Conservation (phyloP, 2,329 filamentous ascomycete species). For the Exophiala sideris region DNA sequence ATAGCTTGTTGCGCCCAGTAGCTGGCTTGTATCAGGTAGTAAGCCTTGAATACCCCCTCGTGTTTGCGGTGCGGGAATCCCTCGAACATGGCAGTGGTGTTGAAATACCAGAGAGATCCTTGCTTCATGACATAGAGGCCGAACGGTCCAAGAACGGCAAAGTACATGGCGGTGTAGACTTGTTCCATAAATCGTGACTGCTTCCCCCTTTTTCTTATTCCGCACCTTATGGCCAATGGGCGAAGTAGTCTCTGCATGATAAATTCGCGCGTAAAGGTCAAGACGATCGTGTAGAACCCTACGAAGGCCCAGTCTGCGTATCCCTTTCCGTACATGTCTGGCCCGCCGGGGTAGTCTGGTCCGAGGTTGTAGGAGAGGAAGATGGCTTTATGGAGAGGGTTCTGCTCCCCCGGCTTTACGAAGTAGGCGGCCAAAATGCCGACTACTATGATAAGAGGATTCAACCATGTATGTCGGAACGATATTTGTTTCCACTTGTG, state of each 20-base stretch:
- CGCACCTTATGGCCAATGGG: conserved; percentile 64
- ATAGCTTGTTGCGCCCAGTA: conserved; percentile 90
- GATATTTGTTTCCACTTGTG: conserved; percentile 41
- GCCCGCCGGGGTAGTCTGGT: conserved; percentile 40
- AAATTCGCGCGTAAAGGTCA: conserved; percentile 86
- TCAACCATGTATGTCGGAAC: conserved; percentile 52
- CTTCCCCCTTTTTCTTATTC: conserved; percentile 66
- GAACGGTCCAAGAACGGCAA: conserved; percentile 69
- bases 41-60: conserved; percentile 76
- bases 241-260: conserved; percentile 81
- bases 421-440: conserved; percentile 64
- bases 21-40: conserved; percentile 82
- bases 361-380: conserved; percentile 79
- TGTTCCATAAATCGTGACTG: conserved; percentile 89
- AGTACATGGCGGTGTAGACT: conserved; percentile 84
- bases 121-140: conserved; percentile 81
- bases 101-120: conserved; percentile 74
- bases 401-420: conserved; percentile 67
- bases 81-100: conserved; percentile 79
- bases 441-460: conserved; percentile 64
- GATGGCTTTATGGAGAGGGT: conserved; percentile 71
- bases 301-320: conserved; percentile 75
- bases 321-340: conserved; percentile 75
- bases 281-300: conserved; percentile 74
- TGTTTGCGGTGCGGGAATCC: conserved; percentile 74